Percentiles rank a stretch among this genome's conserved stretches.
Conservation (phyloP, 345 rosid species). For the Orychophragmus violaceus region DNA sequence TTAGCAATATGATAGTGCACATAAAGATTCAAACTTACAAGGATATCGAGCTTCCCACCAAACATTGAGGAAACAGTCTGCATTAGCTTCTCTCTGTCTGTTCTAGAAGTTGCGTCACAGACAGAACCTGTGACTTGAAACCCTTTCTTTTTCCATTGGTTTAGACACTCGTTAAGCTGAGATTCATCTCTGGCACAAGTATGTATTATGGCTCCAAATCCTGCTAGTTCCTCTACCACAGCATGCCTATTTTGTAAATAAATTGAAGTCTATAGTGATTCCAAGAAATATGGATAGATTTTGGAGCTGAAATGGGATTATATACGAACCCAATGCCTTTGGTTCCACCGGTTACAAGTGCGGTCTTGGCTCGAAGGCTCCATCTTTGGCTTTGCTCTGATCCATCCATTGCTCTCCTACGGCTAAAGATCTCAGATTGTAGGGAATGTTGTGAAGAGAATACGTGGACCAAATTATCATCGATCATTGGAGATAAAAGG, state of each 20-base stretch:
- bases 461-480: background rate
- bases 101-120: conserved; percentile 31
- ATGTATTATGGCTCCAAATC: conserved; percentile 62
- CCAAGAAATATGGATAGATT: background rate
- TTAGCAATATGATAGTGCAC: background rate
- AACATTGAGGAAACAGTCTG: conserved; percentile 39
- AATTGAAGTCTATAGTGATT: background rate
- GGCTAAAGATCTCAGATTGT: background rate
- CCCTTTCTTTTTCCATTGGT: conserved; percentile 43
- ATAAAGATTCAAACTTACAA: conserved; percentile 32
- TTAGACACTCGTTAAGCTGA: conserved; percentile 44
- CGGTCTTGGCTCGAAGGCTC: conserved; percentile 56
- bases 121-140: conserved; percentile 46
- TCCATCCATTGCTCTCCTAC: conserved; percentile 18
- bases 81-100: conserved; percentile 40
- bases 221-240: conserved; percentile 58
- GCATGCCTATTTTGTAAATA: conserved; percentile 42
- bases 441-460: background rate
- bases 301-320: background rate
- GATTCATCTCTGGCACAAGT: conserved; percentile 59
- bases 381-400: conserved; percentile 44
- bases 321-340: conserved; percentile 52
- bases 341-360: conserved; percentile 67
- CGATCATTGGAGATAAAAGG: background rate
- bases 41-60: conserved; percentile 48